Conservation (phyloP, 306 rosid genomes). For the Rosa lucieae region DNA sequence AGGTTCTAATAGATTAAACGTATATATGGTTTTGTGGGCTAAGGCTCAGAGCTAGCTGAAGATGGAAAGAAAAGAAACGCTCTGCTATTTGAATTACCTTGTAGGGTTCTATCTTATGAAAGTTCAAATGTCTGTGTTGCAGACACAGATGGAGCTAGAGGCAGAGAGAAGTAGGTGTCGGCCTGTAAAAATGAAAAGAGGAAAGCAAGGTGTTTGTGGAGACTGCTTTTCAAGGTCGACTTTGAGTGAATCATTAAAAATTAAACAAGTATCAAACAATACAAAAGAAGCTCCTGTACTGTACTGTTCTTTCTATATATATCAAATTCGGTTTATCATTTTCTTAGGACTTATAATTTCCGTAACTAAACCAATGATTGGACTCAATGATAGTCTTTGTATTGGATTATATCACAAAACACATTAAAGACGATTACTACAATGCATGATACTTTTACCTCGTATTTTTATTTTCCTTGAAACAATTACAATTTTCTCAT, state of each 20-base stretch:
- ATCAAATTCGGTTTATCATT: background rate
- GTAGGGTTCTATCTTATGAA: conserved; percentile 34
- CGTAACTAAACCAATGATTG: background rate
- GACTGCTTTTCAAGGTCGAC: conserved; percentile 35
- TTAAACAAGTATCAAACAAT: conserved; percentile 6
- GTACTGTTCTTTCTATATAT: conserved; percentile 1
- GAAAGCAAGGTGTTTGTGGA: conserved; percentile 37
- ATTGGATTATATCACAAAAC: background rate
- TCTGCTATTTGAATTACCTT: conserved; percentile 26
- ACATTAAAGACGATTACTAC: background rate
- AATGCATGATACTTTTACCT: background rate
- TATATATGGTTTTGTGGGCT: background rate
- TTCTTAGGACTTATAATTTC: background rate
- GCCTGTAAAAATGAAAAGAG: conserved; percentile 35
- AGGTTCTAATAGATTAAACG: background rate
- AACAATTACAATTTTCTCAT: too few species aligned
- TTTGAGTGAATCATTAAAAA: conserved; percentile 27
- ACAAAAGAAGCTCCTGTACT: background rate
- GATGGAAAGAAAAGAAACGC: conserved; percentile 19
- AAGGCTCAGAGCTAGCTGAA: conserved; percentile 20
- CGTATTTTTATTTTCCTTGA: too few species aligned
- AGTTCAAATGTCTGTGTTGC: conserved; percentile 29
- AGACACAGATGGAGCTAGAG: conserved; percentile 18
- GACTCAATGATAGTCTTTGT: background rate
- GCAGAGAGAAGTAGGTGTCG: background rate